Base-by-base conservation (phyloP, 2,329 filamentous ascomycete species). In the Penicillium sp. region DNA sequence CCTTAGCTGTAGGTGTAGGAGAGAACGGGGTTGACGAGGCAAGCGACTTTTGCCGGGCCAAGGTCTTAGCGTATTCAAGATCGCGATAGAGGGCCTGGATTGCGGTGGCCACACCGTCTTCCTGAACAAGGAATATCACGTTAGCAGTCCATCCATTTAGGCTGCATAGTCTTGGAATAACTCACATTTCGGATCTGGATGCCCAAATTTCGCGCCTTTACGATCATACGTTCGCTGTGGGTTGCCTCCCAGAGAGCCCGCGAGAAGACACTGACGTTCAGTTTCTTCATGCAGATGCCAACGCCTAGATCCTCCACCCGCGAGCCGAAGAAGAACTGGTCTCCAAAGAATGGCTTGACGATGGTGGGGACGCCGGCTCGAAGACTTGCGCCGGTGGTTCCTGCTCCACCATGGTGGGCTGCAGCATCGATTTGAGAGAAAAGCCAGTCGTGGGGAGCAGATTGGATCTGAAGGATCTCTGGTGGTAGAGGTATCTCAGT, bases 331-430 rank as follows among this genome's bases (percentile, higher is more conserved):
- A 98, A 98, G 76, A 86, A 96, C 65, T 98, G 93, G 61, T 98
- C 93, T 5, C 93, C 93, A 64, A 98, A 98, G 74, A 97, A 98
- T 0, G 93, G 93, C 53, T 91, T 87, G 64, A 97, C 86, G 56
- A 98, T 90, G 0, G 93, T 97, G 0, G 93, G 93, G 5, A 95
- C 81, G 2, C 93, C 93, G 0, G 90, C 90, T 45, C 93, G 80
- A 43, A 98, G 75, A 67, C 88, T 95, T 1, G 93, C 93, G 2
- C 93, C 93, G 0, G 93, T 98, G 0, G 93, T 98, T 2, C 93
- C 93, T 4, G 89, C 88, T 5, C 93, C 93, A 42, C 93, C 93
- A 64, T 98, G 93, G 65, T 98, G 93, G 7, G 87, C 88, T 3
- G 87, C 91, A 4, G 91, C 93, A 63, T 98, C 93, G 49, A 98